Conservation (phyloP, 2,329 filamentous ascomycete species). For the Penicillium crustosum region DNA sequence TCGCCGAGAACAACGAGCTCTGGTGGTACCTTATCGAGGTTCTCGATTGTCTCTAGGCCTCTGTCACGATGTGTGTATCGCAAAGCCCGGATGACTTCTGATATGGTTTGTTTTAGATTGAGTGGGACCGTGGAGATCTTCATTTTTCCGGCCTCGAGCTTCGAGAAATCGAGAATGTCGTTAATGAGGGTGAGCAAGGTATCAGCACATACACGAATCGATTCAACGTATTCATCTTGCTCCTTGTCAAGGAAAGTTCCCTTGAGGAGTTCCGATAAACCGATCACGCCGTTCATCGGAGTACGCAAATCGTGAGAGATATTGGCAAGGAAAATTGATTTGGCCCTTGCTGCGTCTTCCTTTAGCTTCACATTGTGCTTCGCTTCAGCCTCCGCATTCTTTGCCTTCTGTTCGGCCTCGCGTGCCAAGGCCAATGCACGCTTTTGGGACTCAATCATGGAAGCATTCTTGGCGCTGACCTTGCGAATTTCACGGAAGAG, state of each 20-base stretch:
- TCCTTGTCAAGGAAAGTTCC: constrained; percentile 56
- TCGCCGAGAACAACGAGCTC: constrained; percentile 75
- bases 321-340: constrained; percentile 96
- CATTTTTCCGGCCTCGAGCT: constrained; percentile 83
- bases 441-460: constrained; percentile 67
- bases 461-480: constrained; percentile 62
- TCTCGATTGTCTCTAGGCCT: constrained; percentile 60
- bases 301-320: constrained; percentile 88
- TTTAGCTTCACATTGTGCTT: constrained; percentile 65
- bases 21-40: constrained; percentile 61
- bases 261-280: constrained; percentile 65
- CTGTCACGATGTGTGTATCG: constrained; percentile 64
- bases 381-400: constrained; percentile 63
- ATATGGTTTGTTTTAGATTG: constrained; percentile 67
- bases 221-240: constrained; percentile 63
- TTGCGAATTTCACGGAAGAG: constrained; percentile 62
- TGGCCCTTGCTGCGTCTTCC: constrained; percentile 67
- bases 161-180: constrained; percentile 87
- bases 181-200: constrained; percentile 85
- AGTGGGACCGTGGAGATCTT: constrained; percentile 82
- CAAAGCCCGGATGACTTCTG: constrained; percentile 62
- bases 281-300: constrained; percentile 90
- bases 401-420: constrained; percentile 64
- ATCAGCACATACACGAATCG: constrained; percentile 66
- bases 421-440: constrained; percentile 61